Evolutionary conservation across 768 basidiomycete genomes (phyloP).

Genomic region (Podaxis sp.): DNA sequence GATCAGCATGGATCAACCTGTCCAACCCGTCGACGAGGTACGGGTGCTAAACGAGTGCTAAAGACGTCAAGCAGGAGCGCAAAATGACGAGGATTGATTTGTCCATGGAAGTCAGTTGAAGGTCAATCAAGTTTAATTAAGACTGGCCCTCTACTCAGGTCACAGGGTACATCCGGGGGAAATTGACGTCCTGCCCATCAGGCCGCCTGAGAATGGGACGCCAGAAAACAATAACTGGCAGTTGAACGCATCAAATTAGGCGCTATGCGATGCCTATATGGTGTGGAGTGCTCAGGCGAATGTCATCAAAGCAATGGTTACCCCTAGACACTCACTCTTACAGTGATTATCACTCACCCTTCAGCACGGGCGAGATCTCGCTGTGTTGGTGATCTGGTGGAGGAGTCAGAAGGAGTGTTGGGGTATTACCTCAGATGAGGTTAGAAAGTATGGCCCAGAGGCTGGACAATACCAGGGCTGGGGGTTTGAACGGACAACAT

Average conservation of each 20-base stretch:
- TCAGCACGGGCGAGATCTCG: background rate
- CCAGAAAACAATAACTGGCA: background rate
- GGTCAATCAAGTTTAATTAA: background rate
- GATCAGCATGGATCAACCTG: too few relatives aligned
- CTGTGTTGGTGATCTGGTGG: too few relatives aligned
- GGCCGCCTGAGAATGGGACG: background rate
- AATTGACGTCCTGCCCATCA: background rate
- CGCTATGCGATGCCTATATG: background rate
- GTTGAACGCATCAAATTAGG: background rate
- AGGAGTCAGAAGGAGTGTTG: too few relatives aligned
- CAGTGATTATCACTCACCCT: background rate
- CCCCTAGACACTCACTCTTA: background rate
- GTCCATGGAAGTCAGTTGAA: too few relatives aligned
- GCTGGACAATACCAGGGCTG: background rate
- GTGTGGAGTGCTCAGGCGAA: background rate
- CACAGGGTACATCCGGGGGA: background rate
- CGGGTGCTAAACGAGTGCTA: background rate
- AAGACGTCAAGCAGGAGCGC: background rate
- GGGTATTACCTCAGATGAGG: too few relatives aligned
- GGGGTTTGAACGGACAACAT: background rate
- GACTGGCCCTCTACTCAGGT: background rate
- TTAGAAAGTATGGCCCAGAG: too few relatives aligned
- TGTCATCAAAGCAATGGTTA: background rate
- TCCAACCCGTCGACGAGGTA: too few relatives aligned
- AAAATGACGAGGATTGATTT: background rate